Evolutionary conservation across 371 early-diverging fungal species (phyloP).

Genomic region (Mycotypha africana): DNA sequence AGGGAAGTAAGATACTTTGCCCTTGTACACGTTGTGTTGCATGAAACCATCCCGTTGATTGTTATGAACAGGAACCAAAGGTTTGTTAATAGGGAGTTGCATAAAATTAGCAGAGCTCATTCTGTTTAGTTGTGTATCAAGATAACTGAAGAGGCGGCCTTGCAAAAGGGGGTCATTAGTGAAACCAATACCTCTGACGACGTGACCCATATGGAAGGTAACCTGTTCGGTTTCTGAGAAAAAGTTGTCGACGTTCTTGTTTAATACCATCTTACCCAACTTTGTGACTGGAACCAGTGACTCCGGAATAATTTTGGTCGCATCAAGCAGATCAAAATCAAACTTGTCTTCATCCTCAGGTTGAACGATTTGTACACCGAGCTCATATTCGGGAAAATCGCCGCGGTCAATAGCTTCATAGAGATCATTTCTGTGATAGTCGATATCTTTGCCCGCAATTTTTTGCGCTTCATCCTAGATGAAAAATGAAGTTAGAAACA

Average conservation of each 20-base stretch:
- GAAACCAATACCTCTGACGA: constrained; percentile 47
- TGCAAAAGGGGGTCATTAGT: constrained; percentile 51
- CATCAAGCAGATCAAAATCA: constrained; percentile 48
- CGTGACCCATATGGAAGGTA: constrained; percentile 34
- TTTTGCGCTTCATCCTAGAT: constrained; percentile 43
- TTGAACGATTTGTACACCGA: constrained; percentile 42
- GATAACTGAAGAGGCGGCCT: constrained; percentile 48
- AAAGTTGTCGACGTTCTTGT: constrained; percentile 50
- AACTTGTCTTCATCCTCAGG: constrained; percentile 36
- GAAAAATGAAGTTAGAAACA: too few species aligned
- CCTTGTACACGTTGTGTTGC: constrained; percentile 20
- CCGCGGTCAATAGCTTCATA: constrained; percentile 41
- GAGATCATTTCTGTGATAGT: constrained; percentile 47
- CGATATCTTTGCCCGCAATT: constrained; percentile 47
- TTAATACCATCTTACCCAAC: constrained; percentile 46
- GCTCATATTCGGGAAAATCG: constrained; percentile 47
- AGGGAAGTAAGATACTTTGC: constrained; percentile 28
- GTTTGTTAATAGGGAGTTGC: constrained; percentile 50
- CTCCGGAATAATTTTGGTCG: constrained; percentile 54
- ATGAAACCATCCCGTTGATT: constrained; percentile 50
- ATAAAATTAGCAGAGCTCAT: constrained; percentile 43
- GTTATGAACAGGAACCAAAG: constrained; percentile 35
- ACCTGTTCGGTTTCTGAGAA: constrained; percentile 55
- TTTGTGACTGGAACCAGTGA: constrained; percentile 35
- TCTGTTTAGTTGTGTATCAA: constrained; percentile 51